Percentiles rank a stretch among this genome's conserved stretches.
phyloP scores from a whole-genome alignment of 2,329 filamentous ascomycete species.

The Claviceps humidiphila region DNA sequence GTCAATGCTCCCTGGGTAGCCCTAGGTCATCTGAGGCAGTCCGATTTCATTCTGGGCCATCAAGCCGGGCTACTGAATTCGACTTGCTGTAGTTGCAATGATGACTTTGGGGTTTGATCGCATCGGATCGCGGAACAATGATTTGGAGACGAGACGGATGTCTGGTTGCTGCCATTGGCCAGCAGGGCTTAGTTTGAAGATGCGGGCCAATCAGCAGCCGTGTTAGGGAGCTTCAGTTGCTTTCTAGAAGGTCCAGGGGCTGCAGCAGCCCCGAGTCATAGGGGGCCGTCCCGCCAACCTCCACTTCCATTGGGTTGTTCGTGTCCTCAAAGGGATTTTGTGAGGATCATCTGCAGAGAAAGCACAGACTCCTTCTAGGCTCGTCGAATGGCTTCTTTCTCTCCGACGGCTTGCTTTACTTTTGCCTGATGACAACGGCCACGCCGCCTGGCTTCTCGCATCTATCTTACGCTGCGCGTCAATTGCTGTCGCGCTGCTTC shows the following conservation, averaged over 20 bases:
- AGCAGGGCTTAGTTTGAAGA: neutral
- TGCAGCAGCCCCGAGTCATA: neutral
- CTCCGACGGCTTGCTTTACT: neutral
- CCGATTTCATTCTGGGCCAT: too few relatives aligned
- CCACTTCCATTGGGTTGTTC: too few relatives aligned
- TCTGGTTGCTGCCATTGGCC: neutral
- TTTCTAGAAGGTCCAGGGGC: neutral
- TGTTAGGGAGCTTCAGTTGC: neutral
- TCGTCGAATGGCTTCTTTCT: neutral
- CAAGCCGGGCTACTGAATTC: too few relatives aligned
- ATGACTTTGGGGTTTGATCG: too few relatives aligned
- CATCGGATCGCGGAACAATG: too few relatives aligned
- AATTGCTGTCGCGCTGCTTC: neutral
- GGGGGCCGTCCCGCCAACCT: neutral
- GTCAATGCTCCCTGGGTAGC: too few relatives aligned
- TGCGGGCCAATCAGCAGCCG: neutral
- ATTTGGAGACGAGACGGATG: too few relatives aligned
- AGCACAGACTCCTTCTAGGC: neutral
- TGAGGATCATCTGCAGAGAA: neutral
- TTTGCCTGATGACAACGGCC: slow-evolving; percentile 3
- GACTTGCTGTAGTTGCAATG: too few relatives aligned
- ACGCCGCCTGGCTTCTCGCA: slow-evolving; percentile 1
- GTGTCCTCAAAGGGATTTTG: too few relatives aligned
- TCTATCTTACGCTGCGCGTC: neutral
- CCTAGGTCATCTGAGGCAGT: too few relatives aligned